Evolutionary conservation across 2,329 filamentous ascomycete species (phyloP), one percentile per base, ranked within the genome.

Genomic region (Chrysoporthe cubensis): DNA sequence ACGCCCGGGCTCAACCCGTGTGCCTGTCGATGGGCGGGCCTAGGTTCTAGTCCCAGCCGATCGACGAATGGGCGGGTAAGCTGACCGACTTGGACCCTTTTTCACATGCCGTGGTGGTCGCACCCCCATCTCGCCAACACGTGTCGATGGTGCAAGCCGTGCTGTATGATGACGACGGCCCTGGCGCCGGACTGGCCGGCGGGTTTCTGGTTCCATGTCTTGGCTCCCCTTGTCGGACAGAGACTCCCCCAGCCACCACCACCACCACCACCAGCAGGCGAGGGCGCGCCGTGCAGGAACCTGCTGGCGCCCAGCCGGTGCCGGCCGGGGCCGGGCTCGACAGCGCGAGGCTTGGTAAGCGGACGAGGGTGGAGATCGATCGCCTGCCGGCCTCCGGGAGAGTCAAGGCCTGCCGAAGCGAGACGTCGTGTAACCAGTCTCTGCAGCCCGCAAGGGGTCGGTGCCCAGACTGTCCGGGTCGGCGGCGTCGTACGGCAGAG

Each of bases 101-200:
- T n/a, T 40, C 50, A 50, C 52, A 37, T 62, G 58, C 60, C 52
- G 50, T 61, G 59, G 37, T 34, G 43, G 63, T 48, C 56, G 34
- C 14, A 18, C 50, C 32, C 26, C 34, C 63, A 40, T 62, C 37
- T 42, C 56, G 42, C 50, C 57, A 50, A 62, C 66, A 68, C 63
- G 66, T 68, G 65, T 66, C 50, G 43, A 64, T 64, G 63, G 64
- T 62, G 48, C 44, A 46, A 62, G 44, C 6, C 60, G 52, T 43
- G 43, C 37, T 26, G 58, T 66, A 52, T 59, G 66, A 65, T 66
- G 63, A 66, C 48, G 66, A 62, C 50, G 50, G 46, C 21, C 46
- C 43, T n/a, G 59, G 48, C 54, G 26, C 13, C 61, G 61, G 66
- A 67, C 61, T 50, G 61, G 66, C 46, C 44, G 44, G 21, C 4